These are phyloP conservation scores for Macrophomina tecta DNA, from an alignment of 2,329 filamentous ascomycete genomes.

Conservation along the genomic window DNA sequence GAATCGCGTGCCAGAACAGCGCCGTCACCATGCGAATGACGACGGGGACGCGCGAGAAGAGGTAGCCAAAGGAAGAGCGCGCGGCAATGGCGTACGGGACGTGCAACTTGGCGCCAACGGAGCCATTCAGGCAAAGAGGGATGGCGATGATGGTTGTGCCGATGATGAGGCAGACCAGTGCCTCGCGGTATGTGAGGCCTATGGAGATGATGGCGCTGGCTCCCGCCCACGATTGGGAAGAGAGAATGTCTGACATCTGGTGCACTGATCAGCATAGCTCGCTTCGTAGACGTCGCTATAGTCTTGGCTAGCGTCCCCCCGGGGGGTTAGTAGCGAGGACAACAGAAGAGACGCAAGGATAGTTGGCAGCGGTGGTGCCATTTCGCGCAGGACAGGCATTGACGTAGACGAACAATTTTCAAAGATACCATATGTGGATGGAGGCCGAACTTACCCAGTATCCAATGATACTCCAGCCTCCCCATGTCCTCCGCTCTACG, in stretches of 20 bases:
- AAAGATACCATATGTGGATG: no score
- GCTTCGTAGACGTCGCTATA: background rate
- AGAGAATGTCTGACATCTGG: background rate
- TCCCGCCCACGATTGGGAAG: slow-evolving; percentile 44
- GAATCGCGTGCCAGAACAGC: slow-evolving; percentile 20
- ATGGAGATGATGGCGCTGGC: slow-evolving; percentile 55
- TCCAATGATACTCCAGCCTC: slow-evolving; percentile 48
- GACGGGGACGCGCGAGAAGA: background rate
- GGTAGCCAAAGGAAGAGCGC: slow-evolving; percentile 5
- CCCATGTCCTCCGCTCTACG: slow-evolving; percentile 53
- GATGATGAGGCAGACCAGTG: slow-evolving; percentile 42
- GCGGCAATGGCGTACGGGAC: background rate
- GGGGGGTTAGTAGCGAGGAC: no score
- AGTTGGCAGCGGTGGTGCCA: slow-evolving; percentile 31
- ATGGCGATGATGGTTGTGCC: slow-evolving; percentile 40
- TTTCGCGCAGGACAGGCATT: no score
- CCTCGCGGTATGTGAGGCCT: slow-evolving; percentile 51
- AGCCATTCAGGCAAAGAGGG: slow-evolving; percentile 34
- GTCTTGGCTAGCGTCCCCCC: background rate
- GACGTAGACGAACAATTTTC: no score
- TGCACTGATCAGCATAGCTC: no score
- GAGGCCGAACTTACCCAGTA: slow-evolving; percentile 50
- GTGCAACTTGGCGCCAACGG: slow-evolving; percentile 20
- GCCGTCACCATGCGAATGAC: background rate
- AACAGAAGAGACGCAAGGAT: slow-evolving; percentile 3